Evolutionary conservation across 2,329 filamentous ascomycete species (phyloP).

Genomic region (Trematosphaeria pertusa): DNA sequence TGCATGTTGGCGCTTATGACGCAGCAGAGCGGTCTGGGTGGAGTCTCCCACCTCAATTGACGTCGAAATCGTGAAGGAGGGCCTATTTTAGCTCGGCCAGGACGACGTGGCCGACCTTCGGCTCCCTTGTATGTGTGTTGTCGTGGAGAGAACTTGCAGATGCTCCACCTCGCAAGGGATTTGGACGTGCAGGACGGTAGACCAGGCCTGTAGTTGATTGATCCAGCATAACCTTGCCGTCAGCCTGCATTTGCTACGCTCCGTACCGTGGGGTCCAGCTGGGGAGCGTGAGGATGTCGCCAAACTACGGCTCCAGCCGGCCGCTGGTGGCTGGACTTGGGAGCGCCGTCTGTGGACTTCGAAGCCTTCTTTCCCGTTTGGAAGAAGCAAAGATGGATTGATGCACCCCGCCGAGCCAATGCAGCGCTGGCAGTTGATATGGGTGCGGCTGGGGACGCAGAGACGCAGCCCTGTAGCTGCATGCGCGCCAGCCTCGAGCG

Average conservation of each 20-base stretch:
- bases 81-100: background rate
- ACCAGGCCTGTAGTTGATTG: constrained; percentile 5
- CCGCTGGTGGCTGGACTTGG: constrained; percentile 26
- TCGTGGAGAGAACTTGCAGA: background rate
- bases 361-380: constrained; percentile 6
- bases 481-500: constrained; percentile 21
- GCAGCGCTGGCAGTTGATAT: constrained; percentile 34
- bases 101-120: background rate
- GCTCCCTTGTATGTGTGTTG: background rate
- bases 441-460: constrained; percentile 20
- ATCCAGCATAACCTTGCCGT: constrained; percentile 13
- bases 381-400: constrained; percentile 23
- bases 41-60: background rate
- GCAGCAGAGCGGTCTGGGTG: constrained; percentile 12
- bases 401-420: constrained; percentile 23
- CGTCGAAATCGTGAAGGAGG: background rate
- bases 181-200: background rate
- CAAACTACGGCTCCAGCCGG: constrained; percentile 4
- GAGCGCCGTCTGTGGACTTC: constrained; percentile 16
- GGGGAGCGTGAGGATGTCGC: constrained; percentile 10
- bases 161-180: no score
- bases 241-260: constrained; percentile 24
- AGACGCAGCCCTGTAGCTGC: constrained; percentile 29
- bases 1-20: constrained; percentile 32
- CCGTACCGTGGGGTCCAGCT: constrained; percentile 26